Conservation (phyloP, 129 eudicot species). For the Heracleum sosnowskyi region DNA sequence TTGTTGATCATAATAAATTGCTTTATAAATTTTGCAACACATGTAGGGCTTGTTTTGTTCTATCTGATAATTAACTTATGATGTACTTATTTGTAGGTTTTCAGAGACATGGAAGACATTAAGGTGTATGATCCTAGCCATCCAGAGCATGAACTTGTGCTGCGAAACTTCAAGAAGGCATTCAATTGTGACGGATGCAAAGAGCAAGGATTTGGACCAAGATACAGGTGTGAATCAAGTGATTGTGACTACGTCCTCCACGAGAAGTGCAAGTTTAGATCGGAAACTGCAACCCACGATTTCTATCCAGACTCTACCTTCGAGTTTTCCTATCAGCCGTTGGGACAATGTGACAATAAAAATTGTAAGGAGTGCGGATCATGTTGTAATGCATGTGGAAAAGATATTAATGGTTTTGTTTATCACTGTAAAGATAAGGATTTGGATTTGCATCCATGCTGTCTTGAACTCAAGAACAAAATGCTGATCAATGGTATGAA, state of each 20-base stretch:
- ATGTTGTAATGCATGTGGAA: slow-evolving; percentile 13
- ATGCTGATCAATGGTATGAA: not conserved
- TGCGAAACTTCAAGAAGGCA: slow-evolving; percentile 4
- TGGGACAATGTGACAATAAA: too few relatives aligned
- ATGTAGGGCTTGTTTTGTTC: too few relatives aligned
- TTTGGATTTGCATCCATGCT: slow-evolving; percentile 14
- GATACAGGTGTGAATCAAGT: slow-evolving; percentile 17
- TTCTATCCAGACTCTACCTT: slow-evolving; percentile 8
- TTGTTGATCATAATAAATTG: not conserved
- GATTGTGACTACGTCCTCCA: slow-evolving; percentile 11
- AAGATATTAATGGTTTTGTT: not conserved
- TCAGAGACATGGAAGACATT: not conserved
- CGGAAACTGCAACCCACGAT: not conserved
- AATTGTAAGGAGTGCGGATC: not conserved
- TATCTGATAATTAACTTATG: not conserved
- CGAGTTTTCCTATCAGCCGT: not conserved
- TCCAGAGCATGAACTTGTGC: slow-evolving; percentile 12
- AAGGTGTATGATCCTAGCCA: slow-evolving; percentile 1
- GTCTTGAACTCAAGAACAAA: not conserved
- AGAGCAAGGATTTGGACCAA: slow-evolving; percentile 10
- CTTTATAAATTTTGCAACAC: not conserved
- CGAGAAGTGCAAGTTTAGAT: slow-evolving; percentile 7
- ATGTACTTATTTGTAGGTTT: not conserved
- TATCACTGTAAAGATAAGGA: slow-evolving; percentile 6
- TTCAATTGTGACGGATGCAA: slow-evolving; percentile 19